phyloP scores from a whole-genome alignment of 306 rosid species.

The Begonia loranthoides region DNA sequence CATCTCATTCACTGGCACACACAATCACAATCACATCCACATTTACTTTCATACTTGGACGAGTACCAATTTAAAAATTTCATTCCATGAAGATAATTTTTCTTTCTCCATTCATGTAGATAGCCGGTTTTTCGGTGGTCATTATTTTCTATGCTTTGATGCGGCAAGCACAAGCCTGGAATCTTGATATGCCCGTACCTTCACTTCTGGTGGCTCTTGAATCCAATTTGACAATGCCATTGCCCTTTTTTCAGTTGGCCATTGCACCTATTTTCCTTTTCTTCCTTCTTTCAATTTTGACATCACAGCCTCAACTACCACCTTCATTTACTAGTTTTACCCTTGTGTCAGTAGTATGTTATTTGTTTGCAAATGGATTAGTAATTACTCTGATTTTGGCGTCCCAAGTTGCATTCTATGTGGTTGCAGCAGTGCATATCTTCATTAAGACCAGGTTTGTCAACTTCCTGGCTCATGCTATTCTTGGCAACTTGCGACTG shows the following conservation, averaged over 20 bases:
- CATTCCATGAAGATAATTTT: too few species aligned
- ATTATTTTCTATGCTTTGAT: constrained; percentile 69
- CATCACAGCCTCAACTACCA: constrained; percentile 39
- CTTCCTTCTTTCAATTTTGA: constrained; percentile 35
- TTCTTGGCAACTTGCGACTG: too few species aligned
- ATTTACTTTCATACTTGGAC: too few species aligned
- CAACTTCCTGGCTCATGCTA: constrained; percentile 9
- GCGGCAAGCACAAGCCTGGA: constrained; percentile 88
- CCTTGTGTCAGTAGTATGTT: constrained; percentile 56
- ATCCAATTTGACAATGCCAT: constrained; percentile 58
- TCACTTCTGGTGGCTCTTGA: constrained; percentile 67
- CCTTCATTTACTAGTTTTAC: constrained; percentile 63
- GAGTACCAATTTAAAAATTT: too few species aligned
- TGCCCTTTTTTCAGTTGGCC: constrained; percentile 47
- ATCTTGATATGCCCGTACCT: constrained; percentile 61
- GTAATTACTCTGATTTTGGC: constrained; percentile 49
- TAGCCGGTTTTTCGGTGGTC: constrained; percentile 69
- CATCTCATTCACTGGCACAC: too few species aligned
- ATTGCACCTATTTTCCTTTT: constrained; percentile 60
- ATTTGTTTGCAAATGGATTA: constrained; percentile 68
- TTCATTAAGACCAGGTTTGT: constrained; percentile 80
- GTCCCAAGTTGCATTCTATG: constrained; percentile 65
- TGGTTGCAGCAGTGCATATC: constrained; percentile 62
- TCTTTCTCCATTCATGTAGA: constrained; percentile 41
- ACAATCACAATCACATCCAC: too few species aligned